Evolutionary conservation across 768 basidiomycete genomes (phyloP), one percentile per base, ranked within the genome.

Genomic region (Panaeolus papilionaceus): DNA sequence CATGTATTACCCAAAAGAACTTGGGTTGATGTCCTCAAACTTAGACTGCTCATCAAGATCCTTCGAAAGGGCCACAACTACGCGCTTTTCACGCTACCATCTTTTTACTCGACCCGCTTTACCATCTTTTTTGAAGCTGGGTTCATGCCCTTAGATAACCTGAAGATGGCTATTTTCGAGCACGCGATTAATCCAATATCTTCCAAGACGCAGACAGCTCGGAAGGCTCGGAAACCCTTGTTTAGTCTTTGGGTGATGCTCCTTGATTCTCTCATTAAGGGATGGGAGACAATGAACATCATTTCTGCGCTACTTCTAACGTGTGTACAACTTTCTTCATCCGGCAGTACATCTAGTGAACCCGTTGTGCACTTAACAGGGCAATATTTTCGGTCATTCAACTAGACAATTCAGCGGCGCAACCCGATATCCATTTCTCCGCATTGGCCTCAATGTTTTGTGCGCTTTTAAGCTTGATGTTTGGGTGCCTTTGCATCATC

Each of bases 71-170:
- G 76, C 0, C 80, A 80, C 63, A 73, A 77, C 3, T 67, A 77
- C 63, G 37, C 75, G 10, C 82, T 91, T 2, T 77, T 91, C 16
- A 82, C 85, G n/a, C 80, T 91, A 9, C 90, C 90, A 0, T 82
- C 84, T 8, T 74, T 91, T n/a, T 92, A 92, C 72, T 90, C 89
- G 74, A 84, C 88, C 4, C 84, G 90, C 1, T 89, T 92, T 9
- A 83, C 85, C 2, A 81, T 84, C 20, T 82, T 91, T 28, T 91
- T 90, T 64, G 84, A 86, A 66, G 86, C 88, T 44, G 89, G 89
- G 2, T 84, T 90, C 40, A 75, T 90, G 63, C 87, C 84, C 66
- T 80, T 83, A 70, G 84, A 84, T 10, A 86, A 91, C 67, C 80
- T 92, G n/a, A 78, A 83, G 39, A 68, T 76, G 47, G 80, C 82